phyloP scores from a whole-genome alignment of 2,329 filamentous ascomycete genomes.

The Parafenestella ontariensis region DNA sequence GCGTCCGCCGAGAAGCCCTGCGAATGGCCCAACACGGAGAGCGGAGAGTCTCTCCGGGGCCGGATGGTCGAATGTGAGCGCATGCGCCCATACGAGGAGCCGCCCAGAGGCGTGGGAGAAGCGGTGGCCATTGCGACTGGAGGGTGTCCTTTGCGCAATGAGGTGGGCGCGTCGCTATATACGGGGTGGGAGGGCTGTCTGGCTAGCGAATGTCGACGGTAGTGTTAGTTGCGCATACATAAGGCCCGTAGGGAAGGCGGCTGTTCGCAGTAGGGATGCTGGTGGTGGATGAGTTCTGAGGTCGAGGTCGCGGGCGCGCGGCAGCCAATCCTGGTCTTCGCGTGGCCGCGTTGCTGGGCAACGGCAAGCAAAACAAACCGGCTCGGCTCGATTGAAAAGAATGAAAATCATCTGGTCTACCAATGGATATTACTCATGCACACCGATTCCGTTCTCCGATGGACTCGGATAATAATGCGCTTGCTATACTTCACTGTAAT shows the following conservation, averaged over 20 bases:
- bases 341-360: slow-evolving; percentile 37
- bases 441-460: background rate
- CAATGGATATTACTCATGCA: background rate
- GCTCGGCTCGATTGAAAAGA: background rate
- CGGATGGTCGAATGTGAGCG: slow-evolving; percentile 45
- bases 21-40: slow-evolving; percentile 53
- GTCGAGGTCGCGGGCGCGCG: slow-evolving; percentile 30
- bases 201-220: slow-evolving; percentile 49
- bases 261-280: slow-evolving; percentile 47
- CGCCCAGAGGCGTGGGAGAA: slow-evolving; percentile 50
- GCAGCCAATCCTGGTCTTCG: slow-evolving; percentile 27
- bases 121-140: slow-evolving; percentile 45
- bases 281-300: slow-evolving; percentile 30
- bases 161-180: slow-evolving; percentile 28
- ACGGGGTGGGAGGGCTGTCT: slow-evolving; percentile 25
- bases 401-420: too few relatives aligned
- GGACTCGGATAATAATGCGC: too few relatives aligned
- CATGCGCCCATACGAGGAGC: slow-evolving; percentile 47
- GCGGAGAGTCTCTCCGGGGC: slow-evolving; percentile 55
- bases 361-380: slow-evolving; percentile 18
- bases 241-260: slow-evolving; percentile 40
- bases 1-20: slow-evolving; percentile 55
- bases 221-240: slow-evolving; percentile 50
- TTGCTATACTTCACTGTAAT: too few relatives aligned
- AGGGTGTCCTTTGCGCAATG: slow-evolving; percentile 17